A percentile compares a stretch with the other conserved stretches of the same genome.
These are phyloP conservation scores for Solanum medicagineum DNA, from an alignment of 257 asterid species.

Conservation along the genomic window DNA sequence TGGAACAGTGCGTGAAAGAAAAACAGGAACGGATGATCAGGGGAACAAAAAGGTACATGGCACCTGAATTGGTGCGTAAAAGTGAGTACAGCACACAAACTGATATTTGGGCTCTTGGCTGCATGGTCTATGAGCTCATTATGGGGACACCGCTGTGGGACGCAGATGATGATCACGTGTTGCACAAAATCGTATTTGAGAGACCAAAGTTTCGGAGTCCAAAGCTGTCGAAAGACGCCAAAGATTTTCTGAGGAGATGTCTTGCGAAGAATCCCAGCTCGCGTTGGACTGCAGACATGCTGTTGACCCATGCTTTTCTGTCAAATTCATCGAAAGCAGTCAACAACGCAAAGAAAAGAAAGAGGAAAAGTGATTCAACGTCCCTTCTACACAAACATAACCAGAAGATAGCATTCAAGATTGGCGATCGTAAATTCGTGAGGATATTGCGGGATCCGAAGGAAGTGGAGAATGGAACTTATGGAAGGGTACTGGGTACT, in stretches of 20 bases:
- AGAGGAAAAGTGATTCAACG: neutral
- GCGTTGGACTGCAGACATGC: neutral
- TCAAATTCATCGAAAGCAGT: neutral
- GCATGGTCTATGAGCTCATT: neutral
- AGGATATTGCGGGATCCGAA: neutral
- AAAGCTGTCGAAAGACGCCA: neutral
- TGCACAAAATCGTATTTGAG: neutral
- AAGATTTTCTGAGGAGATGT: slow-evolving; percentile 1
- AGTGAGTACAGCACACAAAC: neutral
- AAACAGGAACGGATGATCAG: neutral
- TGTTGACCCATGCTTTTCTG: neutral
- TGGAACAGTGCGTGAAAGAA: neutral
- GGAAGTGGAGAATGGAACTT: neutral
- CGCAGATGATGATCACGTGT: neutral
- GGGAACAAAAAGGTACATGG: neutral
- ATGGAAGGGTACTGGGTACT: neutral
- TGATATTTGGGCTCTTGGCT: slow-evolving; percentile 14
- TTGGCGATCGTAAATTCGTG: neutral
- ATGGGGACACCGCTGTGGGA: neutral
- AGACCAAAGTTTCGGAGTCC: neutral
- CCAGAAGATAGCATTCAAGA: neutral
- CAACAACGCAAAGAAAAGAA: neutral
- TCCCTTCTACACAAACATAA: neutral
- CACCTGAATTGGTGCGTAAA: neutral
- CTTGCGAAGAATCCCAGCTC: neutral